Evolutionary conservation across 345 rosid species (phyloP).

Genomic region (Salix brachista): DNA sequence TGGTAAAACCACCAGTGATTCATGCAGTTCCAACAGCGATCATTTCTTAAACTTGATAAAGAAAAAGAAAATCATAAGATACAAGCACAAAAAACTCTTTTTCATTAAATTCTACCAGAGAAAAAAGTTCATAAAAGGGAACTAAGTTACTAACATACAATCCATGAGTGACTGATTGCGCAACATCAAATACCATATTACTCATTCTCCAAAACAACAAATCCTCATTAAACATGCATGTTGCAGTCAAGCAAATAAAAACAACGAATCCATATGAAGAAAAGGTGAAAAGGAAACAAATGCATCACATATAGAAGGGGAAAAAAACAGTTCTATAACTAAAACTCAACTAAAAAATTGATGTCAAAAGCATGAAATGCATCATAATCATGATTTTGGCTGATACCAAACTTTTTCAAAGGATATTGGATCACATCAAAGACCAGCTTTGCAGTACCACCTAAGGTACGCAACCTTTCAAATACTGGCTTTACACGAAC

Average conservation of each 20-base stretch:
- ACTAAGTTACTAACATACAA: not conserved
- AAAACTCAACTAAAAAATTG: too few species aligned
- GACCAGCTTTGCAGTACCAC: constrained; percentile 73
- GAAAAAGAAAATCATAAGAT: too few species aligned
- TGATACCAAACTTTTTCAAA: constrained; percentile 27
- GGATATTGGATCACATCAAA: constrained; percentile 98
- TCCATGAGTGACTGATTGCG: not conserved
- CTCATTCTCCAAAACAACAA: not conserved
- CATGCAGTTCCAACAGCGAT: not conserved
- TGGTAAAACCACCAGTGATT: not conserved
- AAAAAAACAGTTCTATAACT: not conserved
- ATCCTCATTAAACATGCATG: too few species aligned
- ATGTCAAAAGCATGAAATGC: not conserved
- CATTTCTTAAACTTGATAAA: not conserved
- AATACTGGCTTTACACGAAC: constrained; percentile 82
- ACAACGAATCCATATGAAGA: not conserved
- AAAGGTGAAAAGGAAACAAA: not conserved
- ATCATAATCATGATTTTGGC: not conserved
- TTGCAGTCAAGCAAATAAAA: not conserved
- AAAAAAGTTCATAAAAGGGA: too few species aligned
- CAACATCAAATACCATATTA: not conserved
- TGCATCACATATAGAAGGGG: not conserved
- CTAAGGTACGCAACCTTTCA: constrained; percentile 79
- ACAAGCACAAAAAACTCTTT: not conserved
- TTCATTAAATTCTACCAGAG: too few species aligned